Conservation (phyloP, 148 eudicot species). For the Rhododendron ferrugineum region DNA sequence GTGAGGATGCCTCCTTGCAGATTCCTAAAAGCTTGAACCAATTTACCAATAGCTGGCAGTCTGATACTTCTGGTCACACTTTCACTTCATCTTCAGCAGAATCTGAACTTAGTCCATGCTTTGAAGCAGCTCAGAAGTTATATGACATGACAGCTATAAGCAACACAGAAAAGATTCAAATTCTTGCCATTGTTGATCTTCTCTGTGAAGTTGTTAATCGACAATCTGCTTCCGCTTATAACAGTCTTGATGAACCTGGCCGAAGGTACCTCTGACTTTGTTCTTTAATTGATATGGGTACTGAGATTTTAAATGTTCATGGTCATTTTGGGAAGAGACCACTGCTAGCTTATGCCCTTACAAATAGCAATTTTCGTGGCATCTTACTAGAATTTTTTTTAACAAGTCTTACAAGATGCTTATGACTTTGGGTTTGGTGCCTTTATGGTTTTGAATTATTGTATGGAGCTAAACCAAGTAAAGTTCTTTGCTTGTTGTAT, state of each 20-base stretch:
- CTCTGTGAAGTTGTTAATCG: constrained; percentile 63
- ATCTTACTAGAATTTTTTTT: background rate
- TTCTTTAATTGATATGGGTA: background rate
- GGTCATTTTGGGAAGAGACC: background rate
- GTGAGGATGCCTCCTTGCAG: constrained; percentile 37
- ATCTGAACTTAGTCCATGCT: constrained; percentile 39
- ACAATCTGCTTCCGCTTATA: constrained; percentile 59
- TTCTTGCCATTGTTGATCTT: constrained; percentile 64
- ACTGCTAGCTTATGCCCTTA: background rate
- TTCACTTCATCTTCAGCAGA: constrained; percentile 35
- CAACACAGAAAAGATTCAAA: constrained; percentile 55
- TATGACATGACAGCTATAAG: constrained; percentile 32
- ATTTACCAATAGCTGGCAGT: constrained; percentile 24
- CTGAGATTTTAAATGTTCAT: background rate
- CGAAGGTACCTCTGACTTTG: constrained; percentile 55
- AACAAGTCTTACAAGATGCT: background rate
- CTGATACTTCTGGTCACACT: constrained; percentile 25
- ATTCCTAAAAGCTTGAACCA: constrained; percentile 32
- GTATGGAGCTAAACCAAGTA: background rate
- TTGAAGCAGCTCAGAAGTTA: constrained; percentile 52
- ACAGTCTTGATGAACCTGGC: constrained; percentile 90
- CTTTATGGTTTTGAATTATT: background rate
- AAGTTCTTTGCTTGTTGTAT: background rate
- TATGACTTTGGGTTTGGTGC: background rate
- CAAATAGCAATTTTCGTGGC: background rate